Evolutionary conservation across 139 green algal species (phyloP).

Genomic region (Chlamydomonas sphaeroides): DNA sequence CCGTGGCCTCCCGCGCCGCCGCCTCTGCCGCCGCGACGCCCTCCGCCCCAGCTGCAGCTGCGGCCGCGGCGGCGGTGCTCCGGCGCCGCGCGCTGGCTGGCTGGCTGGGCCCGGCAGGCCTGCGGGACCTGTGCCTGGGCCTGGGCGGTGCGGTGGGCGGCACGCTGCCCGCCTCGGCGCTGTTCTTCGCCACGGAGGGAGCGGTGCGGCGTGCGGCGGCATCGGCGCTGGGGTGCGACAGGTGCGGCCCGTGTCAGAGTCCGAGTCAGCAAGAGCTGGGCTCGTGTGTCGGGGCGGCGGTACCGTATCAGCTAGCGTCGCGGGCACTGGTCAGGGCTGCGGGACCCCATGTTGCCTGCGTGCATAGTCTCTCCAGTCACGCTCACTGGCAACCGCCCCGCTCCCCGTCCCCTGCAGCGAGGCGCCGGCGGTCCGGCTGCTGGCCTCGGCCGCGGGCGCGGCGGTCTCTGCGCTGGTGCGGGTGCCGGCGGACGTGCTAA

Average conservation of each 20-base stretch:
- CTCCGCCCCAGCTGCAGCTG: constrained; percentile 67
- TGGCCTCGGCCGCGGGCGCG: constrained; percentile 53
- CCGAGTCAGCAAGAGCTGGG: no score
- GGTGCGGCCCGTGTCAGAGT: no score
- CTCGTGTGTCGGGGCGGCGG: no score
- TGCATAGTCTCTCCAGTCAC: neutral
- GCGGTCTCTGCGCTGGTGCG: constrained; percentile 60
- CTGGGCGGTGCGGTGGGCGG: constrained; percentile 61
- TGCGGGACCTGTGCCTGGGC: constrained; percentile 72
- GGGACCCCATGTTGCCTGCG: neutral
- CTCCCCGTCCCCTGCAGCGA: no score
- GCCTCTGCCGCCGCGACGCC: no score
- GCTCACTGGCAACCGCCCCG: neutral
- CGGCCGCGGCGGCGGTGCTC: constrained; percentile 66
- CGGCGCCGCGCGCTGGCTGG: neutral
- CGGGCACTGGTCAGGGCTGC: neutral
- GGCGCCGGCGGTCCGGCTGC: constrained; percentile 41
- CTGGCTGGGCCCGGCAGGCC: neutral
- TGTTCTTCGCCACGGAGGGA: constrained; percentile 80
- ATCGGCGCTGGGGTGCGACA: neutral
- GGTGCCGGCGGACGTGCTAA: constrained; percentile 80
- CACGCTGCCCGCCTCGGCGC: constrained; percentile 65
- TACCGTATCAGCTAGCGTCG: constrained; percentile 15
- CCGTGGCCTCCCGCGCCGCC: no score
- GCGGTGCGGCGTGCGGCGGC: constrained; percentile 42